Percentiles rank a stretch among this genome's conserved stretches.
Evolutionary conservation across 2,329 filamentous ascomycete species (phyloP).

Genomic region (Monilinia laxa): DNA sequence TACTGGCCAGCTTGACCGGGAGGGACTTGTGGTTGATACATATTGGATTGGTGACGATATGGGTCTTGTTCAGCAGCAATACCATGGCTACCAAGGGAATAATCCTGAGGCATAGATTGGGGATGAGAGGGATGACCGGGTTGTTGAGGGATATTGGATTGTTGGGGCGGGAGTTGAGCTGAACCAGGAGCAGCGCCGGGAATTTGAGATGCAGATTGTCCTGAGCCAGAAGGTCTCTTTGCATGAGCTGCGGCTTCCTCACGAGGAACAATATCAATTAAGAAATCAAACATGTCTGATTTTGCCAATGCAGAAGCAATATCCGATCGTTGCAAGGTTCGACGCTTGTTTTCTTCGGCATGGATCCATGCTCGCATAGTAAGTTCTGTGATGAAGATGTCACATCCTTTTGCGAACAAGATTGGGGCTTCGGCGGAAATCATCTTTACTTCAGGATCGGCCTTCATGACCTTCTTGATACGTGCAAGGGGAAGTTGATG

Average conservation of each 20-base stretch:
- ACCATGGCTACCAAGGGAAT: conserved; percentile 58
- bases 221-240: conserved; percentile 62
- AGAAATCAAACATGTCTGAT: conserved; percentile 99
- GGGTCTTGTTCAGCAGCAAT: conserved; percentile 67
- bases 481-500: conserved; percentile 95
- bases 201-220: conserved; percentile 46
- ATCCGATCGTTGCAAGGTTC: conserved; percentile 91
- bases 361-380: conserved; percentile 99
- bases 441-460: conserved; percentile 99
- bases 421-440: conserved; percentile 98
- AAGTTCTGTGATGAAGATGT: conserved; percentile 98
- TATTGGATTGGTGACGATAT: conserved; percentile 74
- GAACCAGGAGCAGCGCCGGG: conserved; percentile 50
- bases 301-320: conserved; percentile 95
- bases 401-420: conserved; percentile 95
- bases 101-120: conserved; percentile 63
- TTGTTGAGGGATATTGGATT: conserved; percentile 45
- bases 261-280: conserved; percentile 96
- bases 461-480: conserved; percentile 99
- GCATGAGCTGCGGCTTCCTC: conserved; percentile 87
- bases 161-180: conserved; percentile 53
- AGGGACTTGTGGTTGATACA: conserved; percentile 81
- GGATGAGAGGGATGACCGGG: conserved; percentile 47
- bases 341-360: conserved; percentile 96
- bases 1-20: conserved; percentile 69